Evolutionary conservation across 1,139 yeast species (phyloP), one percentile per base, ranked within the genome.

Genomic region (Candida labiduridarum): DNA sequence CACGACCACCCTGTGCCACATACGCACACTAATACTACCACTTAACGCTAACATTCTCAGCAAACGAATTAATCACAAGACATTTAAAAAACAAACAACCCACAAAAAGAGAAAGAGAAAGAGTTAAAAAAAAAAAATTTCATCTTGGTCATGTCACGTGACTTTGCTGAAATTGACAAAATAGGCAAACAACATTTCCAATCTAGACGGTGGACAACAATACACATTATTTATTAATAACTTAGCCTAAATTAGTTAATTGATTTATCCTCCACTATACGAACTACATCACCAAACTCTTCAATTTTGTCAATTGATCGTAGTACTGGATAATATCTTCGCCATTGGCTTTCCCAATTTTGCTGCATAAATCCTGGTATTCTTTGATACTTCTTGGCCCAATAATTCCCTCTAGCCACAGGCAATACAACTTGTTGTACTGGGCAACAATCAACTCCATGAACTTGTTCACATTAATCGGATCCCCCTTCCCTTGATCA

Each of bases 401-500:
- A 40, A 56, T 50, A 7, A 56, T 50, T 6, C 53, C 56, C 30
- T 54, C 56, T 18, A 56, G 44, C 56, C 56, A 51, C 15, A 51
- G 49, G n/a, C 55, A 46, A 36, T 54, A 54, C 38, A 56, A 51
- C 33, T 51, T 52, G 44, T 52, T 54, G 43, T 51, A 56, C 34
- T 53, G 54, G 2, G 46, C 42, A 6, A 50, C 49, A 38, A 56
- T 54, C 43, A 54, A 51, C 15, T 56, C 57, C 51, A 53, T 52
- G 46, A 56, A 56, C 41, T 47, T 43, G 31, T 48, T 44, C 2
- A 56, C 35, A 41, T 52, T 41, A 18, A 44, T 41, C 4, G 45
- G 40, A 25, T 46, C 50, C 3, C 49, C 55, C 16, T 41, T 41
- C 1, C 55, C 54, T 15, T 38, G 45, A 9, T 46, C 41, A 42